Percentiles rank a stretch among this genome's conserved stretches.
These are phyloP conservation scores for Jatropha multifida DNA, from an alignment of 441 rosid genomes.

Conservation along the genomic window DNA sequence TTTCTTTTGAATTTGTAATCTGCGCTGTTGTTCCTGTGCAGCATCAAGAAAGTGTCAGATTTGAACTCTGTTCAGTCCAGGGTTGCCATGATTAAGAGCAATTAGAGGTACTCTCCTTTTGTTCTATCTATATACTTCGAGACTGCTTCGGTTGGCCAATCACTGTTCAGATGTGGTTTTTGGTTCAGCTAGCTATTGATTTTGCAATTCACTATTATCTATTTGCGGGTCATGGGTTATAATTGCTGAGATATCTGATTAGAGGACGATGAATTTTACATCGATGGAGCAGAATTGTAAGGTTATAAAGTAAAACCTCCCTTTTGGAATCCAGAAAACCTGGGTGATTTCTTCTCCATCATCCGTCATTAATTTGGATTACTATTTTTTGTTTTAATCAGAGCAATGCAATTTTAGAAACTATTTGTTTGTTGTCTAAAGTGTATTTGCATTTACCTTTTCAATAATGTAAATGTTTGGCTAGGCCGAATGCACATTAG, in stretches of 20 bases:
- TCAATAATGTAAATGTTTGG: too few species aligned
- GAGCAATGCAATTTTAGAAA: background rate
- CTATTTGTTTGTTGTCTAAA: too few species aligned
- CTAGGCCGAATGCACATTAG: too few species aligned
- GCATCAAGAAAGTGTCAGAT: conserved; percentile 35
- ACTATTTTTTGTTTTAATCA: too few species aligned
- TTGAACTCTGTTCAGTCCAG: conserved; percentile 29
- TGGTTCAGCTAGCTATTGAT: background rate
- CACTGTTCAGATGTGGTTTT: background rate
- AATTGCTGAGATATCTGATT: background rate
- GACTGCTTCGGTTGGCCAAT: background rate
- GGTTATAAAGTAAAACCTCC: too few species aligned
- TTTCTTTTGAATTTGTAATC: background rate
- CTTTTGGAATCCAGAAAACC: background rate
- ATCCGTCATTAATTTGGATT: background rate
- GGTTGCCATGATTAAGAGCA: conserved; percentile 11
- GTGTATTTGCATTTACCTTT: too few species aligned
- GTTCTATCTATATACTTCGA: too few species aligned
- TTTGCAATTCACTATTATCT: background rate
- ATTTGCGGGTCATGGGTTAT: background rate
- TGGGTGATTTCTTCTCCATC: background rate
- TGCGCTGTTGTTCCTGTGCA: conserved; percentile 20
- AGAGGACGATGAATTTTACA: background rate
- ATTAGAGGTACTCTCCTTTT: conserved; percentile 2
- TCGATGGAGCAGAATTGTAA: background rate